A percentile compares a stretch with the other conserved stretches of the same genome.
phyloP scores from a whole-genome alignment of 1,139 yeast species.

The Scheffersomyces illinoinensis region DNA sequence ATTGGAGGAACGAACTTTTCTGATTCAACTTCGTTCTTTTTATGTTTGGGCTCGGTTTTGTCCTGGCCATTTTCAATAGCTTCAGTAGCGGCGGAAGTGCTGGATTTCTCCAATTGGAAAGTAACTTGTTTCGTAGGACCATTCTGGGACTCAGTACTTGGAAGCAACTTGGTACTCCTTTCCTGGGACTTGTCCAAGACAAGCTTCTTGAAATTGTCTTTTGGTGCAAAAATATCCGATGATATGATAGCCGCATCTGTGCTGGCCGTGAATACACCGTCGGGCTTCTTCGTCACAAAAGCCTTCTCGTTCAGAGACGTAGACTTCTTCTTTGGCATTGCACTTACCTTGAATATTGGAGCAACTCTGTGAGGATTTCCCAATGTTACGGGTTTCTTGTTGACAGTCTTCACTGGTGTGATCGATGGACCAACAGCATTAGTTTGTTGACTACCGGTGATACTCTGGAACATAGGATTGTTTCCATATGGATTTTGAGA shows the following conservation, averaged over 20 bases:
- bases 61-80: not conserved
- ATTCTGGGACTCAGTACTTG: conserved; percentile 5
- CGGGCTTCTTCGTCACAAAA: conserved; percentile 11
- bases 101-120: conserved; percentile 25
- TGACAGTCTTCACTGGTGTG: conserved; percentile 44
- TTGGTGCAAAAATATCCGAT: conserved; percentile 73
- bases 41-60: not conserved
- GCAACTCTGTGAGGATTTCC: conserved; percentile 64
- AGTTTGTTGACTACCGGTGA: conserved; percentile 24
- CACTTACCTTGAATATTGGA: conserved; percentile 40
- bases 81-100: conserved; percentile 1
- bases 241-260: conserved; percentile 70
- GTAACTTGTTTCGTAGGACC: conserved; percentile 33
- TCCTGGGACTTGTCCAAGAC: conserved; percentile 50
- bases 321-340: conserved; percentile 11
- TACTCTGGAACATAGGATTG: conserved; percentile 60
- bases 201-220: conserved; percentile 55
- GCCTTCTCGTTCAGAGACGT: conserved; percentile 9
- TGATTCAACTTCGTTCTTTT: not conserved
- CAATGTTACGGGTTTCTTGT: conserved; percentile 58
- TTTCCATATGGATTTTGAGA: conserved; percentile 73
- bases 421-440: conserved; percentile 45
- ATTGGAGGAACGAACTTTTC: not conserved
- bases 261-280: conserved; percentile 23
- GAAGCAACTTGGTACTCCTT: conserved; percentile 10